These are phyloP conservation scores for Colletotrichum sp. DNA, from an alignment of 2,329 filamentous ascomycete genomes.

Conservation along the genomic window DNA sequence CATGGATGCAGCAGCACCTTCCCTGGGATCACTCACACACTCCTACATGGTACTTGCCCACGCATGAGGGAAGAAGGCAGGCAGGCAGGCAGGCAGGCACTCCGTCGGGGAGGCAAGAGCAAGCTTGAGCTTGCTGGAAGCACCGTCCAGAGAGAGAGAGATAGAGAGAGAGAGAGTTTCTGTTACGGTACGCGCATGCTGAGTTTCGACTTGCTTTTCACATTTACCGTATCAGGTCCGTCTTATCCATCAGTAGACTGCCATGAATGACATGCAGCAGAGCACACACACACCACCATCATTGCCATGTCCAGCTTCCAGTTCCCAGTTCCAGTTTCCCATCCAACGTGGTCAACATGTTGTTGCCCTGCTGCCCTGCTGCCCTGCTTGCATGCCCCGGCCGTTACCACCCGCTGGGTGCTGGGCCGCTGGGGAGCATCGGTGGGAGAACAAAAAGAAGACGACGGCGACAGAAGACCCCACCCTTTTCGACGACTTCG, in stretches of 20 bases:
- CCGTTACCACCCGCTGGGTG: neutral
- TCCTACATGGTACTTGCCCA: neutral
- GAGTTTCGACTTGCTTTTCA: neutral
- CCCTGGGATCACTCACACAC: neutral
- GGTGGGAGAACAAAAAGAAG: neutral
- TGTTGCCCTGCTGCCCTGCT: neutral
- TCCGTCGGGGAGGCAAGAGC: neutral
- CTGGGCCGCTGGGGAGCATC: conserved; percentile 10
- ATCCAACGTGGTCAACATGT: neutral
- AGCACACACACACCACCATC: neutral
- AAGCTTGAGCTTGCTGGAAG: neutral
- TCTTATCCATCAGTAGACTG: neutral
- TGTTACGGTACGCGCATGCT: neutral
- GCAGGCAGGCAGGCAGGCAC: neutral
- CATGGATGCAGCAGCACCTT: neutral
- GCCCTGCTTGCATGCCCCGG: neutral
- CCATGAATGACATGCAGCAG: neutral
- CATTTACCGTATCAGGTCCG: neutral
- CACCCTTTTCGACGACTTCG: conserved; percentile 3
- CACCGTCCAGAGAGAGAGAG: neutral
- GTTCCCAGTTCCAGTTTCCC: neutral
- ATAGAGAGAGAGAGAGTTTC: neutral
- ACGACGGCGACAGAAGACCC: neutral
- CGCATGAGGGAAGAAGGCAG: neutral
- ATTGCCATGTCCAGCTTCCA: neutral